Conservation (phyloP, 495 filamentous ascomycete genomes). For the Xylaria palmicola region DNA sequence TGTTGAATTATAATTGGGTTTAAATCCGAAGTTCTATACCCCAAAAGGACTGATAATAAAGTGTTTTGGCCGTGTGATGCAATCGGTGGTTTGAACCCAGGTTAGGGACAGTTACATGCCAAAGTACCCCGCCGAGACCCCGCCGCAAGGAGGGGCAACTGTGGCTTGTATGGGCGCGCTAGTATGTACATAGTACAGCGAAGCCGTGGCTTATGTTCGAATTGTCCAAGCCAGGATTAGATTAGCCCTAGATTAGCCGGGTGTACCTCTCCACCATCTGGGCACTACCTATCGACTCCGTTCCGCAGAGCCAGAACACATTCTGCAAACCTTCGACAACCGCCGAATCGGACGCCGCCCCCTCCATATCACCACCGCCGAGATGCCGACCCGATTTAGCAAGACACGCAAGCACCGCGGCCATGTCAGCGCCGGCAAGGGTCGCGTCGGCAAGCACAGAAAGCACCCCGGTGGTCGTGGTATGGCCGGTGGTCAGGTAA, state of each 20-base stretch:
- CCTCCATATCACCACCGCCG: slow-evolving; percentile 27
- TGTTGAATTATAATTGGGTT: too few species aligned
- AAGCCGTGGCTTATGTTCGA: too few species aligned
- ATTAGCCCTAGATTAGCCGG: slow-evolving; percentile 20
- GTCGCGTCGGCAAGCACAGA: slow-evolving; percentile 89
- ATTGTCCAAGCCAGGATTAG: slow-evolving; percentile 6
- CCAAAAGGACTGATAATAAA: too few species aligned
- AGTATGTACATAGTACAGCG: too few species aligned
- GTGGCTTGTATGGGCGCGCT: too few species aligned
- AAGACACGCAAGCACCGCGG: slow-evolving; percentile 90
- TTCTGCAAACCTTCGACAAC: slow-evolving; percentile 15
- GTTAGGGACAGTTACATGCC: too few species aligned
- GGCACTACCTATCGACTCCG: too few species aligned
- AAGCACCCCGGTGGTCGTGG: slow-evolving; percentile 93
- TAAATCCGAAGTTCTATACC: too few species aligned
- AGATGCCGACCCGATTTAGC: slow-evolving; percentile 79
- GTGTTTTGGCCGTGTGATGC: too few species aligned
- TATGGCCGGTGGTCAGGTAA: slow-evolving; percentile 83
- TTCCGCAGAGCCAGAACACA: not conserved
- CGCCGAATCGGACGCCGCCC: slow-evolving; percentile 11
- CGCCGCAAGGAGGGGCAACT: too few species aligned
- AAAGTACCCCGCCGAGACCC: too few species aligned
- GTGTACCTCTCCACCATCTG: slow-evolving; percentile 9
- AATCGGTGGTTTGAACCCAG: too few species aligned
- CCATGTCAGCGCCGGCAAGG: slow-evolving; percentile 91